A percentile compares a stretch with the other conserved stretches of the same genome.
Conservation (phyloP, 2,329 filamentous ascomycete genomes). For the Botrytis medusae region DNA sequence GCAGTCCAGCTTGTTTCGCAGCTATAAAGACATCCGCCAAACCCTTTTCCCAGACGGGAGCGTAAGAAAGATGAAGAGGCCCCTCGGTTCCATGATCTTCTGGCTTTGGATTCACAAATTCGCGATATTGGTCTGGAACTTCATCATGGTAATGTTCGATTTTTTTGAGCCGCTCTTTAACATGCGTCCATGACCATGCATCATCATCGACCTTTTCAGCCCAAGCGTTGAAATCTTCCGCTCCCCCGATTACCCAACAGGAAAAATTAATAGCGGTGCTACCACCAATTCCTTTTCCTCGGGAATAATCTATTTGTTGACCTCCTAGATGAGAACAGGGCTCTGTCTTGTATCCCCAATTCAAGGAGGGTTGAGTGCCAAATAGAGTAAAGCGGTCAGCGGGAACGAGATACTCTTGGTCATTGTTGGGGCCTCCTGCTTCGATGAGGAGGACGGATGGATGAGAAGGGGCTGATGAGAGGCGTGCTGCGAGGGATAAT, state of each 20-base stretch:
- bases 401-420: slow-evolving; percentile 48
- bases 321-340: slow-evolving; percentile 34
- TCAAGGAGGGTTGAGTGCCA: slow-evolving; percentile 40
- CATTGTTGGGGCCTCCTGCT: slow-evolving; percentile 53
- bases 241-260: slow-evolving; percentile 54
- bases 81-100: slow-evolving; percentile 52
- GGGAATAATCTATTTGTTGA: slow-evolving; percentile 37
- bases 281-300: slow-evolving; percentile 44
- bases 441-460: slow-evolving; percentile 61
- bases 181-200: slow-evolving; percentile 54
- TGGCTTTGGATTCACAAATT: slow-evolving; percentile 49
- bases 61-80: slow-evolving; percentile 50
- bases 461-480: slow-evolving; percentile 48
- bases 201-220: slow-evolving; percentile 56
- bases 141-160: slow-evolving; percentile 55
- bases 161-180: slow-evolving; percentile 50
- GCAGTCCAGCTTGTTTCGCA: slow-evolving; percentile 50
- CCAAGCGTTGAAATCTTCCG: slow-evolving; percentile 63
- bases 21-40: slow-evolving; percentile 47
- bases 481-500: slow-evolving; percentile 52
- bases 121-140: slow-evolving; percentile 41
- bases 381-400: slow-evolving; percentile 56
- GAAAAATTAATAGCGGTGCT: slow-evolving; percentile 44
- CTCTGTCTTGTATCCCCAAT: slow-evolving; percentile 36
- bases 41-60: slow-evolving; percentile 50